These are phyloP conservation scores for Nicotiana tabacum DNA, from an alignment of 257 asterid species.

Conservation along the genomic window DNA sequence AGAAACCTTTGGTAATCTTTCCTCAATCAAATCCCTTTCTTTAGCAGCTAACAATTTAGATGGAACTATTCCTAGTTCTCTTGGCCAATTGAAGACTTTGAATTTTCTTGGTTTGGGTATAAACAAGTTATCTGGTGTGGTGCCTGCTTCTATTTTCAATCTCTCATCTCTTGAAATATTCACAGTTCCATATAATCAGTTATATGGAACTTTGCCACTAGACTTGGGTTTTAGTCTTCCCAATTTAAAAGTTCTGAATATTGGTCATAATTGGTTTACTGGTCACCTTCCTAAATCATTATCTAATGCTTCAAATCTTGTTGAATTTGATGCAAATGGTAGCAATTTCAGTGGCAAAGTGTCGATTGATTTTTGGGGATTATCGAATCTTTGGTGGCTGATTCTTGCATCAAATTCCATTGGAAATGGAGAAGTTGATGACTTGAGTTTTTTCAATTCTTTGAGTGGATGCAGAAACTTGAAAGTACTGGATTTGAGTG, in stretches of 20 bases:
- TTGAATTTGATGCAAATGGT: slow-evolving; percentile 2
- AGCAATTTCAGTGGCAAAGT: not conserved
- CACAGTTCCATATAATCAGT: not conserved
- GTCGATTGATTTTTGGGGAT: not conserved
- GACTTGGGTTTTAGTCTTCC: not conserved
- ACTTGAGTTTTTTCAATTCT: slow-evolving; percentile 8
- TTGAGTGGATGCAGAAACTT: not conserved
- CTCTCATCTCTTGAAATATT: slow-evolving; percentile 6
- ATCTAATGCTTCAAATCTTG: slow-evolving; percentile 7
- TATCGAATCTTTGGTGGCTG: slow-evolving; percentile 1
- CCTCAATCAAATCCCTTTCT: not conserved
- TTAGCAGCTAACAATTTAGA: not conserved
- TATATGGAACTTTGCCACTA: slow-evolving; percentile 4
- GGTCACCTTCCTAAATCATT: not conserved
- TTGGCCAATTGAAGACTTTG: not conserved
- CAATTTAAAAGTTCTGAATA: not conserved
- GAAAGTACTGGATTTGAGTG: not conserved
- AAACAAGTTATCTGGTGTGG: slow-evolving; percentile 8
- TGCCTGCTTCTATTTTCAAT: slow-evolving; percentile 13
- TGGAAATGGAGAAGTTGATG: slow-evolving; percentile 1
- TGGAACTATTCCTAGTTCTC: slow-evolving; percentile 4
- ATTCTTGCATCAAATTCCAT: slow-evolving; percentile 2
- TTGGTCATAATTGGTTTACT: slow-evolving; percentile 5
- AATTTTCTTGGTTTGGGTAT: not conserved
- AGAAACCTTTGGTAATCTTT: slow-evolving; percentile 1